These are phyloP conservation scores for Puccinia hordei DNA, from an alignment of 1,284 basidiomycete genomes.

Conservation along the genomic window DNA sequence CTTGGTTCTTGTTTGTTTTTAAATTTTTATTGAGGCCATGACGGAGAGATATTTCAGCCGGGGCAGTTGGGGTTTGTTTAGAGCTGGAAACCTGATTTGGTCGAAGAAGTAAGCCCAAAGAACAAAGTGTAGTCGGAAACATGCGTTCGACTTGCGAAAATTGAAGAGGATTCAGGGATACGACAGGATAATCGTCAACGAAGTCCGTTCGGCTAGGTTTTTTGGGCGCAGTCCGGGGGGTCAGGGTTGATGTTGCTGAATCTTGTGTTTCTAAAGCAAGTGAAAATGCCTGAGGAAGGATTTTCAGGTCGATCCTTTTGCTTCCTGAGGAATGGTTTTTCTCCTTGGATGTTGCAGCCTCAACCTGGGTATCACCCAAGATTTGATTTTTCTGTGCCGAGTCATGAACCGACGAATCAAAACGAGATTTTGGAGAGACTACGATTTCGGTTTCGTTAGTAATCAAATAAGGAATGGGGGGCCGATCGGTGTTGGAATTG, in stretches of 20 bases:
- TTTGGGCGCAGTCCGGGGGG: not conserved
- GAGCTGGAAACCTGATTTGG: constrained; percentile 30
- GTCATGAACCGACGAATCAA: constrained; percentile 24
- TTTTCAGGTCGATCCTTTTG: constrained; percentile 40
- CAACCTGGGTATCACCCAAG: not conserved
- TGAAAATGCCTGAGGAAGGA: constrained; percentile 36
- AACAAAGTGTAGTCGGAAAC: constrained; percentile 43
- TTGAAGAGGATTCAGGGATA: constrained; percentile 28
- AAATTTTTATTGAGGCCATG: not conserved
- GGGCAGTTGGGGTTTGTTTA: constrained; percentile 8
- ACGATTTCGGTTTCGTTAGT: constrained; percentile 47
- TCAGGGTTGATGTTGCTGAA: not conserved
- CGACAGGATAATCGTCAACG: not conserved
- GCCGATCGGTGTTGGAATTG: constrained; percentile 15
- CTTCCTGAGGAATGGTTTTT: not conserved
- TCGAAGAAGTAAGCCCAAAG: constrained; percentile 21
- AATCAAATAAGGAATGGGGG: constrained; percentile 18
- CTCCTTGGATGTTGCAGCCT: constrained; percentile 14
- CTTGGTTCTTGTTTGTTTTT: constrained; percentile 17
- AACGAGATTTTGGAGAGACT: constrained; percentile 36
- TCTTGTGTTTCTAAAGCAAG: not conserved
- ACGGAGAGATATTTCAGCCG: not conserved
- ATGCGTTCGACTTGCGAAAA: constrained; percentile 23
- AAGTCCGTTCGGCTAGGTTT: not conserved
- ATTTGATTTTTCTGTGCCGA: constrained; percentile 29